A percentile compares a stretch with the other conserved stretches of the same genome.
These are phyloP conservation scores for Cercospora sp. DNA, from an alignment of 2,329 filamentous ascomycete species.

Conservation along the genomic window DNA sequence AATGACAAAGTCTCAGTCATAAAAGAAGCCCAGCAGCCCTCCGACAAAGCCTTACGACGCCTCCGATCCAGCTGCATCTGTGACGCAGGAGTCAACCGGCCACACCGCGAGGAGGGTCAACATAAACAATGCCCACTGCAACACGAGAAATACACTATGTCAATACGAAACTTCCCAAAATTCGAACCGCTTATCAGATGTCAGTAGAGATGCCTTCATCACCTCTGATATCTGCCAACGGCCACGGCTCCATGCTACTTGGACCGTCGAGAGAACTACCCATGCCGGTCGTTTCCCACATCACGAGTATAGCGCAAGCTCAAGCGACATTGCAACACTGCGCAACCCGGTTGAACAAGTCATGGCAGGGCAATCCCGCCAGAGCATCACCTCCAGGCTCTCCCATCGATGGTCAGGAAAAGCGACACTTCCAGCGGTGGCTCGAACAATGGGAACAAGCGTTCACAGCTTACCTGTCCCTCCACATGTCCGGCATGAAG, in stretches of 20 bases:
- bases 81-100: conserved; percentile 2
- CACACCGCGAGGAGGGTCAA: conserved; percentile 1
- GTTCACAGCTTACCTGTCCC: conserved; percentile 35
- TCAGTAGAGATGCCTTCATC: conserved; percentile 16
- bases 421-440: conserved; percentile 33
- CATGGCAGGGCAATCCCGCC: conserved; percentile 25
- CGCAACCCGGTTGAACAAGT: conserved; percentile 32
- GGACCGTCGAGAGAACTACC: conserved; percentile 34
- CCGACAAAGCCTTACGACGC: background rate
- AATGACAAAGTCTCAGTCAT: conserved; percentile 5
- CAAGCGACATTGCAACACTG: conserved; percentile 39
- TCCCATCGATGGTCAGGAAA: conserved; percentile 24
- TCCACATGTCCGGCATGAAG: conserved; percentile 33
- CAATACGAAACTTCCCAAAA: conserved; percentile 22
- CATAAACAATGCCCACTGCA: conserved; percentile 24
- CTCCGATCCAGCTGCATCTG: background rate
- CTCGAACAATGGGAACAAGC: conserved; percentile 38
- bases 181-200: conserved; percentile 24
- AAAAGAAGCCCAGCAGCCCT: background rate
- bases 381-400: conserved; percentile 25
- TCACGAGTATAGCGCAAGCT: conserved; percentile 35
- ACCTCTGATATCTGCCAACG: conserved; percentile 16
- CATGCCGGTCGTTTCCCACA: conserved; percentile 35
- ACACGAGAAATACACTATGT: conserved; percentile 26
- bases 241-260: conserved; percentile 15